Conservation (phyloP, 1,139 yeast genomes). For the Hansenula lynferdii region DNA sequence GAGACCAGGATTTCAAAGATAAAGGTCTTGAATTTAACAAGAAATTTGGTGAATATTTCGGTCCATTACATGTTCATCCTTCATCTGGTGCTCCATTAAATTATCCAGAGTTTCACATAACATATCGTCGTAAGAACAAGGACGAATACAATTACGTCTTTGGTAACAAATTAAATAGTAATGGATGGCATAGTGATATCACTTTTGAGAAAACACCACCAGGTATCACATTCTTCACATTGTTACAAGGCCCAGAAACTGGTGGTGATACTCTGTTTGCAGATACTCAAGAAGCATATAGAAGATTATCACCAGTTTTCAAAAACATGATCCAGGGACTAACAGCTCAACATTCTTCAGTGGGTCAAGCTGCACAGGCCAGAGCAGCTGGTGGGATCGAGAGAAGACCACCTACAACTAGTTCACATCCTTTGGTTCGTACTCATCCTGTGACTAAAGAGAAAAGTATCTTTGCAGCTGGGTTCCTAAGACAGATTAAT, state of each 20-base stretch:
- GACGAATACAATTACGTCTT: conserved; percentile 33
- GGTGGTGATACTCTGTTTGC: conserved; percentile 78
- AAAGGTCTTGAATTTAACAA: conserved; percentile 50
- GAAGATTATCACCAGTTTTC: conserved; percentile 59
- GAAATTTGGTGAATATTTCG: conserved; percentile 58
- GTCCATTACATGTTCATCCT: conserved; percentile 69
- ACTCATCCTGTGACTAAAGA: conserved; percentile 64
- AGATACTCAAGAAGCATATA: conserved; percentile 62
- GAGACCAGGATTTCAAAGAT: conserved; percentile 58
- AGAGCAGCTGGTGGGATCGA: conserved; percentile 52
- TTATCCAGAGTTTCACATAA: conserved; percentile 57
- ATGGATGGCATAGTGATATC: conserved; percentile 65
- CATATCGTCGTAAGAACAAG: conserved; percentile 48
- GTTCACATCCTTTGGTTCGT: conserved; percentile 63
- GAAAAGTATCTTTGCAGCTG: conserved; percentile 54
- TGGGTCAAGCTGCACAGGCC: conserved; percentile 60
- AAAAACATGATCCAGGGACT: conserved; percentile 50
- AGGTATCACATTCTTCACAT: conserved; percentile 55
- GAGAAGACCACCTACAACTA: conserved; percentile 55
- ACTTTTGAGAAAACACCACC: conserved; percentile 72
- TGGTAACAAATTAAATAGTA: conserved; percentile 31
- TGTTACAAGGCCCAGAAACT: conserved; percentile 54
- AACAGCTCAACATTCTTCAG: conserved; percentile 63
- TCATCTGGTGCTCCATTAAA: conserved; percentile 64
- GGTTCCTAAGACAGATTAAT: conserved; percentile 55